These are phyloP conservation scores for Penicillium sp. DNA, from an alignment of 2,329 filamentous ascomycete species.

Conservation along the genomic window DNA sequence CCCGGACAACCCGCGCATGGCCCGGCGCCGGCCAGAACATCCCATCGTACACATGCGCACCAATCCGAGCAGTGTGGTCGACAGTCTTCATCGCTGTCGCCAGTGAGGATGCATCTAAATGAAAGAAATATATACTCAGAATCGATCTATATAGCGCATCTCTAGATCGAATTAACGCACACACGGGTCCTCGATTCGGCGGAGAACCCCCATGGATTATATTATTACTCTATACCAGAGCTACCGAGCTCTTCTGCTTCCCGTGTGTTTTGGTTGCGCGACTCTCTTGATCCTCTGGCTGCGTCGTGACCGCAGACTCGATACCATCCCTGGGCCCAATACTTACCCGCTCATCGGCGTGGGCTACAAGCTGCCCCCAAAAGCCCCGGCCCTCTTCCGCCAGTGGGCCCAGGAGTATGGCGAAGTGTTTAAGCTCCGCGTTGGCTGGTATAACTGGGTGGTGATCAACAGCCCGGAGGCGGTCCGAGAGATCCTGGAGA, in stretches of 20 bases:
- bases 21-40: background rate
- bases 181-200: too few relatives aligned
- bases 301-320: background rate
- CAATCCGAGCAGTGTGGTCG: too few relatives aligned
- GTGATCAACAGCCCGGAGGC: slow-evolving; percentile 5
- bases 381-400: background rate
- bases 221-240: background rate
- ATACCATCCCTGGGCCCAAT: background rate
- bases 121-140: too few relatives aligned
- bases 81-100: too few relatives aligned
- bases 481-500: slow-evolving; percentile 4
- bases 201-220: background rate
- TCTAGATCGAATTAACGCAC: too few relatives aligned
- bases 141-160: too few relatives aligned
- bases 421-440: slow-evolving; percentile 2
- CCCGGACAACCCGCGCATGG: background rate
- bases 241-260: background rate
- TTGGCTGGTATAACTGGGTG: slow-evolving; percentile 2
- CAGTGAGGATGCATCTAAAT: too few relatives aligned
- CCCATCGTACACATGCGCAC: too few relatives aligned
- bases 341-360: background rate
- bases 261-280: too few relatives aligned
- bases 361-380: background rate
- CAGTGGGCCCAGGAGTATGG: slow-evolving; percentile 5
- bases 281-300: background rate